These are phyloP conservation scores for Syzygium grande DNA, from an alignment of 345 rosid genomes.

Conservation along the genomic window DNA sequence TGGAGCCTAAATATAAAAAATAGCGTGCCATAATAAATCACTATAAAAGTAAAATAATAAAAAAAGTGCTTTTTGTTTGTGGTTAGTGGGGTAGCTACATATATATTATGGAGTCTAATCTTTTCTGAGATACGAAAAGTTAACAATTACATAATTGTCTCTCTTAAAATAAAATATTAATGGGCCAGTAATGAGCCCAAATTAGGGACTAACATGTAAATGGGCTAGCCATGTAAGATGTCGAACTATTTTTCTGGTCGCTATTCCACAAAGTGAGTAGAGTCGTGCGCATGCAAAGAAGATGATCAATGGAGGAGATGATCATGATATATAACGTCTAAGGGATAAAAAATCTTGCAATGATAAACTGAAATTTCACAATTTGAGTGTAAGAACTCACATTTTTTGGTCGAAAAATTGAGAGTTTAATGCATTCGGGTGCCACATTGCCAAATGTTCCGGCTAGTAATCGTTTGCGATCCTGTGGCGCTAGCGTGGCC, in stretches of 20 bases:
- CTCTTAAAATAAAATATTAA: not conserved
- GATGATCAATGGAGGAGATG: not conserved
- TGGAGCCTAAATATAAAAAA: not conserved
- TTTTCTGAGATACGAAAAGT: not conserved
- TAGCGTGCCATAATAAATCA: accelerated
- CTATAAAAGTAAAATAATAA: not conserved
- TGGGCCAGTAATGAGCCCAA: not conserved
- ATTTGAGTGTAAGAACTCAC: not conserved
- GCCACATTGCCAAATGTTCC: not conserved
- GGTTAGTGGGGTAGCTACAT: not conserved
- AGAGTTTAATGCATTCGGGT: not conserved
- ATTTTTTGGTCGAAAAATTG: not conserved
- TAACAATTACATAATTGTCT: too few relatives aligned
- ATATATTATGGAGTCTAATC: not conserved
- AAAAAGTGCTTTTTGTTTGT: accelerated
- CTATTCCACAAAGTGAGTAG: too few relatives aligned
- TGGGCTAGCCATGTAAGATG: not conserved
- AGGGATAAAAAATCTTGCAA: not conserved
- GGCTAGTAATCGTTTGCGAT: not conserved
- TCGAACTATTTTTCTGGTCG: too few relatives aligned
- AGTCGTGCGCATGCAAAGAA: too few relatives aligned
- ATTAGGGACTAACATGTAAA: not conserved
- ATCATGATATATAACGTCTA: not conserved
- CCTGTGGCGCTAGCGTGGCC: not conserved
- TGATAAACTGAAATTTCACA: not conserved